Base-by-base conservation (phyloP, 176 grass and related monocot species). In the Paspalum vaginatum region DNA sequence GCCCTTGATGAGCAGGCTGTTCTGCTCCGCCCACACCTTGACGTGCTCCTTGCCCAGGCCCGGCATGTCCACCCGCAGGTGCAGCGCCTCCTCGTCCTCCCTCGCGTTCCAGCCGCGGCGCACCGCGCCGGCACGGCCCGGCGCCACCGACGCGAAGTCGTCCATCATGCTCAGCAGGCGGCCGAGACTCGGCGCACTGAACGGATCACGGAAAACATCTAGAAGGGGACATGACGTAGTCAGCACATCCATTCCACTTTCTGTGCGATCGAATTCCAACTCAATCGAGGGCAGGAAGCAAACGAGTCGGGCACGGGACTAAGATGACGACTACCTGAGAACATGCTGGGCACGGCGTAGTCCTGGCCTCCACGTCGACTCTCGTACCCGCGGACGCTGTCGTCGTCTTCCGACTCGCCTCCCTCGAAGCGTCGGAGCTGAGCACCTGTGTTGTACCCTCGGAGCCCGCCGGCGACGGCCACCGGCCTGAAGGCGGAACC, bases 1-100 rank as follows among this genome's bases (percentile, higher is more conserved):
- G 9, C 89, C 92, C 78, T 89, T 91, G 71, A 94, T 87, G 38
- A 94, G 61, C 8, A 94, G 56, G 47, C 86, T 95, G 78, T 89
- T 85, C 76, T 95, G 83, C 78, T 95, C 92, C 2, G 84, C 87
- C 86, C 87, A 85, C 26, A 95, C 84, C 73, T 87, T 91, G 9
- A 95, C 89, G 21, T 91, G 80, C 56, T 95, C 92, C 75, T 95
- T 95, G 12, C 87, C 92, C 44, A 95, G 54, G 7, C 92, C 92
- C 1, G 92, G 89, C 92, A 94, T 94, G 83, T 98, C 95, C 42
- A 98, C 90, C 2, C 86, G 52, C 63, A 98, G 81, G 45, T 93
- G 68, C 49, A 95, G 75, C 12, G 88, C 90, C 32, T 93, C 86
- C 6, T 77, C 69, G 16, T 95, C 92, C 86, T 98, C 92, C 64